Base-by-base conservation (phyloP, 2,329 filamentous ascomycete genomes). In the Pyrenophora seminiperda region DNA sequence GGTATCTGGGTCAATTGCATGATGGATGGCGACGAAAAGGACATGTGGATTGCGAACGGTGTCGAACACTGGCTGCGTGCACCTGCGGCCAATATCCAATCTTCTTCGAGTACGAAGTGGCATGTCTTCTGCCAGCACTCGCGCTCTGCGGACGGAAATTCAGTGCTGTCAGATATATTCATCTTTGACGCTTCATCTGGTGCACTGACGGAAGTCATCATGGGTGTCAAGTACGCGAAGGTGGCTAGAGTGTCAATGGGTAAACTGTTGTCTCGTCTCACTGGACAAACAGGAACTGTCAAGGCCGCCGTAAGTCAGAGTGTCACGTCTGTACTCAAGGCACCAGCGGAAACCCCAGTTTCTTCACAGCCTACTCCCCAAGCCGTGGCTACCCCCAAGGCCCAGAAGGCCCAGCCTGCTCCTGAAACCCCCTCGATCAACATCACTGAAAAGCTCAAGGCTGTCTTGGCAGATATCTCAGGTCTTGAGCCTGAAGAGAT, bases 21-120 rank as follows among this genome's bases (percentile, higher is more conserved):
- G 47, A 58, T 57, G 2, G 59, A 67, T 13, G 52, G 3, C 37
- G 22, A 13, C 7, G 36, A 45, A 2, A 39, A 46, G 0, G 62
- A 71, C 2, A 67, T 74, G 32, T 75, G 59, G 17, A 61, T 74
- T 15, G 64, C 67, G 1, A 68, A 50, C 24, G 69, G 65, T 0
- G 56, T 70, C 27, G 67, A 73, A 38, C 47, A 54, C 13, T 40
- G 37, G 37, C 7, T 40, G 6, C 24, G 20, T 62, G 54, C 62
- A 3, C 67, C 69, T 4, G 46, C 29, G 2, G 32, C 24, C 1
- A 30, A 45, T 10, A 10, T 20, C 11, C 19, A 46, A 29, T 30
- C 18, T 13, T 30, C 29, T 29, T 17, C 50, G 29, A 24, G 61
- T 38, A 37, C 59, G 1, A 45, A 48, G 1, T 72, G 64, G 65